Evolutionary conservation across 208 protist species (phyloP), one percentile per base, ranked within the genome.

Genomic region (Leishmania gerbilli): DNA sequence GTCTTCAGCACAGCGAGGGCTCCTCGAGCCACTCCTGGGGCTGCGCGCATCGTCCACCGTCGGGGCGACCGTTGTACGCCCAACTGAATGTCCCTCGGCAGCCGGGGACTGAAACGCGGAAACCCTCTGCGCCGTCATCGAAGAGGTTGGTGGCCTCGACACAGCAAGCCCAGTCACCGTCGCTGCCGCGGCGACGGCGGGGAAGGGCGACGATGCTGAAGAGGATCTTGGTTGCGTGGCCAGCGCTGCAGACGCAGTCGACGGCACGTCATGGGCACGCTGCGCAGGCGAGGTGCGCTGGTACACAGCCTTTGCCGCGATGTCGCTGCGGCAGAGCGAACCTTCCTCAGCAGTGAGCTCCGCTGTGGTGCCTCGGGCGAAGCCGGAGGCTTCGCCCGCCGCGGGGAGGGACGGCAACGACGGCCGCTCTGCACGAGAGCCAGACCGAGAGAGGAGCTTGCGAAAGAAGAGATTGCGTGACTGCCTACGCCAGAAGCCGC

Each of bases 391-490:
- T 58, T 75, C 69, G 45, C 31, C 5, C 27, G 24, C 58, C 47
- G 27, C 47, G 45, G 51, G 47, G 45, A 49, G 71, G 4, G 49
- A 24, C 31, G 49, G 55, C 45, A 21, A 34, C 24, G 34, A 17
- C 34, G 49, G n/a, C 42, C 4, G 68, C 65, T 56, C 42, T 37
- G 76, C 56, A 1, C 65, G n/a, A 31, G 79, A 51, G 42, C 21
- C 45, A 4, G 74, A 37, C 37, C 67, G 13, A 13, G 68, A 76
- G 2, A 58, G 6, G 21, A 58, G 72, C 58, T 71, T 75, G 31
- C 75, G 80, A 9, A 69, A 71, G 1, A 79, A 9, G 34, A 64
- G 72, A 15, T 15, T 58, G 56, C 47, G 51, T 34, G 56, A 68
- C 34, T 60, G 37, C 19, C 56, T 9, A 34, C 53, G 53, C 74